phyloP scores from a whole-genome alignment of 2,329 filamentous ascomycete species.

The Talaromyces piceae region DNA sequence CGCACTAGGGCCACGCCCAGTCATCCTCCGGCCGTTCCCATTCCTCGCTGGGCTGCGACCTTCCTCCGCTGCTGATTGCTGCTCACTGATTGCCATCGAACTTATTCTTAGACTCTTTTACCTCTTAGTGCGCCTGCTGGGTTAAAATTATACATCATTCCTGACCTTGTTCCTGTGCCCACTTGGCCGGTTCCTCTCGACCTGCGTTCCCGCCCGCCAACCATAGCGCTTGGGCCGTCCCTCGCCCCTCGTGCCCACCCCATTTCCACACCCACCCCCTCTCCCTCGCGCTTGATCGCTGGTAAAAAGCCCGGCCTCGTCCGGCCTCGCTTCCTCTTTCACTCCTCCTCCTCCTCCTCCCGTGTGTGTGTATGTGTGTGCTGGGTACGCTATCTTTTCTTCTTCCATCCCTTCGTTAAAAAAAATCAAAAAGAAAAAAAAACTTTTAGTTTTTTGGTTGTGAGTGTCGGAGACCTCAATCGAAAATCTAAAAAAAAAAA shows the following conservation, averaged over 20 bases:
- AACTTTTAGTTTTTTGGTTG: neutral
- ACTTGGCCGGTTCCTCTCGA: neutral
- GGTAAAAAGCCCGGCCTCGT: conserved; percentile 8
- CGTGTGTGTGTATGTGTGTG: no score
- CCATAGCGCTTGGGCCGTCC: neutral
- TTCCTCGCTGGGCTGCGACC: neutral
- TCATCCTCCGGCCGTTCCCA: neutral
- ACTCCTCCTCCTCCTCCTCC: neutral
- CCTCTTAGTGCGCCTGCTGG: neutral
- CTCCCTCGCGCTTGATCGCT: conserved; percentile 2
- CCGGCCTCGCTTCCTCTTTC: neutral
- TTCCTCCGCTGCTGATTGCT: neutral
- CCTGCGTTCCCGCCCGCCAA: neutral
- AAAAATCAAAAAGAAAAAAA: no score
- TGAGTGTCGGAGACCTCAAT: neutral
- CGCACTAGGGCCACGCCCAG: neutral
- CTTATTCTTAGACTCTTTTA: neutral
- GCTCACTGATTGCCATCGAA: no score
- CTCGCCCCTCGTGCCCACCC: neutral
- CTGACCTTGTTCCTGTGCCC: neutral
- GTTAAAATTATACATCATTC: neutral
- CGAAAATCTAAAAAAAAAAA: no score
- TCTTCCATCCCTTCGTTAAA: conserved; percentile 1
- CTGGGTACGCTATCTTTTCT: neutral
- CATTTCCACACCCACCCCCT: neutral